Conservation (phyloP, 495 filamentous ascomycete genomes). For the Pseudevernia furfuracea region DNA sequence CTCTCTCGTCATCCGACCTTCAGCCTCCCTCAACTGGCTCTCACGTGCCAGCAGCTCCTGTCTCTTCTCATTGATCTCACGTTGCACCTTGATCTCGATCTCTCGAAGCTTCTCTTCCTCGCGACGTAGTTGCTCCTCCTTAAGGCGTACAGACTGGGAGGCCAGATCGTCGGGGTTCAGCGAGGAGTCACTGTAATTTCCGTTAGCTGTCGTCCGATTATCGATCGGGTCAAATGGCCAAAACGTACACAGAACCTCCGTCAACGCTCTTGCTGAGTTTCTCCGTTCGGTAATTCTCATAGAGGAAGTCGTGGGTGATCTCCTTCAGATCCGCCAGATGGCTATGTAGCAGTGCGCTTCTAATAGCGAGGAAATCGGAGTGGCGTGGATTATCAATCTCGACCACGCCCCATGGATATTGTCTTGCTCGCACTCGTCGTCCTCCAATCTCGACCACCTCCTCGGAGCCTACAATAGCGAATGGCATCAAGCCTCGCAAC, state of each 20-base stretch:
- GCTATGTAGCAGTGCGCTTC: constrained; percentile 91
- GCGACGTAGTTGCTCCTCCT: constrained; percentile 97
- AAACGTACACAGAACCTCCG: constrained; percentile 76
- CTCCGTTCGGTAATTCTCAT: constrained; percentile 99
- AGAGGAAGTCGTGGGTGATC: constrained; percentile 98
- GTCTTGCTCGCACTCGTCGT: constrained; percentile 82
- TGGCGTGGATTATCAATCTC: constrained; percentile 99
- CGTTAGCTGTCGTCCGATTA: constrained; percentile 30
- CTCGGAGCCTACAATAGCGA: constrained; percentile 95
- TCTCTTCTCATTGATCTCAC: constrained; percentile 99
- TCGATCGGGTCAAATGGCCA: constrained; percentile 5
- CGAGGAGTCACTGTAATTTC: constrained; percentile 50
- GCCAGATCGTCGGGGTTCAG: constrained; percentile 98
- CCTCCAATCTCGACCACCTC: constrained; percentile 90
- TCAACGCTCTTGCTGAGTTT: constrained; percentile 99
- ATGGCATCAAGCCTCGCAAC: constrained; percentile 93
- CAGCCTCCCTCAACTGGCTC: constrained; percentile 95
- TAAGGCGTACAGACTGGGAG: constrained; percentile 91
- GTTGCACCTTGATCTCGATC: constrained; percentile 98
- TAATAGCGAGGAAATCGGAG: constrained; percentile 95
- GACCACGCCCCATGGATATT: constrained; percentile 98
- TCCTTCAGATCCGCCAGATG: constrained; percentile 98
- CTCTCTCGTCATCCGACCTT: constrained; percentile 69
- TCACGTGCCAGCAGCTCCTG: constrained; percentile 96
- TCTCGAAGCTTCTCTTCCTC: constrained; percentile 99